Evolutionary conservation across 2,329 filamentous ascomycete species (phyloP).

Genomic region (Talaromyces sp.): DNA sequence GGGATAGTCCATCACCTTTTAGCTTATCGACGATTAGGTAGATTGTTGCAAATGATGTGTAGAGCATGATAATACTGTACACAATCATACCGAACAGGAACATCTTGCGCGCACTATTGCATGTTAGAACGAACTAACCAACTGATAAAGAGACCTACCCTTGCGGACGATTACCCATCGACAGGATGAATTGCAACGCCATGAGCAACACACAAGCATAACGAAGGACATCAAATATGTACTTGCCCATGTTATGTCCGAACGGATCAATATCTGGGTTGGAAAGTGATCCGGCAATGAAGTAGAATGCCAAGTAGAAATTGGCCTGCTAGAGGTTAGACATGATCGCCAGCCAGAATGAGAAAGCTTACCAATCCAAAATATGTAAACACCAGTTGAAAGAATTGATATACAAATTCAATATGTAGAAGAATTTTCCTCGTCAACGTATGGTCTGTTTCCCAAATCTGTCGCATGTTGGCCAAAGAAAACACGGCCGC

Average conservation of each 20-base stretch:
- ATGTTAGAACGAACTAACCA: not conserved
- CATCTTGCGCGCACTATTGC: conserved; percentile 70
- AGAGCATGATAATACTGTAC: conserved; percentile 92
- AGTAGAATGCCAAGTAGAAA: conserved; percentile 99
- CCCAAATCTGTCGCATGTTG: conserved; percentile 90
- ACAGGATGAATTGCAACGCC: conserved; percentile 91
- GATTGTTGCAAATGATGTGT: conserved; percentile 83
- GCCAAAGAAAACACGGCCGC: conserved; percentile 96
- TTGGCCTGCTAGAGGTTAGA: conserved; percentile 60
- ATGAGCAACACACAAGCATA: conserved; percentile 86
- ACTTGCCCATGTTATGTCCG: conserved; percentile 75
- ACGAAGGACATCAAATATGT: conserved; percentile 81
- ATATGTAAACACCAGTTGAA: conserved; percentile 91
- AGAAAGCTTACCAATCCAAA: conserved; percentile 68
- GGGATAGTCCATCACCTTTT: conserved; percentile 45
- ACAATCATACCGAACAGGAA: conserved; percentile 84
- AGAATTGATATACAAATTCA: conserved; percentile 92
- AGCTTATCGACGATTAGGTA: conserved; percentile 89
- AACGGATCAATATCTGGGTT: conserved; percentile 83
- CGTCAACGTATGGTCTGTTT: conserved; percentile 82
- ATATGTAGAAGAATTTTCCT: conserved; percentile 90
- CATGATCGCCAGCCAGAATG: not conserved
- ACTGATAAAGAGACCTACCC: conserved; percentile 49
- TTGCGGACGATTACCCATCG: conserved; percentile 92
- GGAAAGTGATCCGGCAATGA: conserved; percentile 85